Evolutionary conservation across 1,139 yeast genomes (phyloP).

Genomic region (Saccharomyces pastorianus): DNA sequence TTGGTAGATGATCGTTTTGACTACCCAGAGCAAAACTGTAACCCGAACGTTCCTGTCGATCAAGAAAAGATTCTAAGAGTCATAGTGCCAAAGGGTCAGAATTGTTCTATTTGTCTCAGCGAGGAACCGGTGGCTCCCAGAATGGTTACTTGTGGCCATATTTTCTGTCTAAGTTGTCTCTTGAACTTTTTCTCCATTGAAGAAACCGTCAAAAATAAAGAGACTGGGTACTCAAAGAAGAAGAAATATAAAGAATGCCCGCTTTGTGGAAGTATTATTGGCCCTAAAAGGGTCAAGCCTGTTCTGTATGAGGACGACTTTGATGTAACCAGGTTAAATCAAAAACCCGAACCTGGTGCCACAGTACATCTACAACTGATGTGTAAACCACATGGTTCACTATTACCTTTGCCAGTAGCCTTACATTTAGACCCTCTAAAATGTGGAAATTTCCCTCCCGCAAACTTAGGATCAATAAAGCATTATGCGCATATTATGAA

Average conservation of each 20-base stretch:
- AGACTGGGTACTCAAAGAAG: conserved; percentile 24
- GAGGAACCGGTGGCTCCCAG: conserved; percentile 86
- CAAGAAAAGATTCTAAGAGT: conserved; percentile 60
- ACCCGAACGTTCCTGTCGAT: conserved; percentile 70
- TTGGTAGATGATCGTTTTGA: conserved; percentile 58
- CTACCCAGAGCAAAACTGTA: conserved; percentile 49
- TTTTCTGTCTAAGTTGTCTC: conserved; percentile 77
- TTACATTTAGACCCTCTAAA: conserved; percentile 31
- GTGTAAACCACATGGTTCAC: conserved; percentile 54
- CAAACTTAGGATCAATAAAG: conserved; percentile 32
- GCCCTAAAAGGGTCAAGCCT: conserved; percentile 55
- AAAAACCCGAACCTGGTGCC: conserved; percentile 54
- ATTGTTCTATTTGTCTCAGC: conserved; percentile 85
- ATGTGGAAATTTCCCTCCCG: conserved; percentile 39
- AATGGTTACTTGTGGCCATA: conserved; percentile 92
- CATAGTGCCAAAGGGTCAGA: conserved; percentile 59
- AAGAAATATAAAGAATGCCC: conserved; percentile 74
- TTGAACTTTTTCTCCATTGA: conserved; percentile 51
- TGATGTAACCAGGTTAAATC: conserved; percentile 37
- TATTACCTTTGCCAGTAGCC: conserved; percentile 56
- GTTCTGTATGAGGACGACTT: conserved; percentile 45
- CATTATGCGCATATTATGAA: conserved; percentile 54
- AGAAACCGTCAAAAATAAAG: conserved; percentile 34
- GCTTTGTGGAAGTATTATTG: conserved; percentile 61
- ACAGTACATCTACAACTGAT: conserved; percentile 61